Base-by-base conservation (phyloP, 805 yeast species). In the Candida methanosorbosa region DNA sequence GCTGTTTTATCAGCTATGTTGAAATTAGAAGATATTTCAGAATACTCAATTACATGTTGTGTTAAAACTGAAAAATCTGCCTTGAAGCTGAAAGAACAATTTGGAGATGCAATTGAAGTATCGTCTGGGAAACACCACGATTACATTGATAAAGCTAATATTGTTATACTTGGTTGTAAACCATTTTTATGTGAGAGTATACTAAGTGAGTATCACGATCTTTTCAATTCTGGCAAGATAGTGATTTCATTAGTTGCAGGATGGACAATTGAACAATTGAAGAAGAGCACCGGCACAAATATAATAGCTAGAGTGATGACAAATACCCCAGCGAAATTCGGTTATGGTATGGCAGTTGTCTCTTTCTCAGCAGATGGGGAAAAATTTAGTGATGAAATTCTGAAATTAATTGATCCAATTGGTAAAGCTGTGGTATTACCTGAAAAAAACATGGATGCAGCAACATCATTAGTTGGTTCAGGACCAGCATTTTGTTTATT, bases 381-480 rank as follows among this genome's bases (percentile, higher is more conserved):
- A 25, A 48, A 52, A 21, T 61, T 63, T 30, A 68, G 68, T 43
- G 48, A 42, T 24, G 70, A 69, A 1, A 76, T 67, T 42, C 61
- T 66, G 67, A 59, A 64, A 30, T 60, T 82, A 38, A 66, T 79
- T 23, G 62, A 69, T 30, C 76, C 85, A 24, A 77, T 81, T 36
- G 92, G 92, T 5, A 67, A 69, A 44, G 79, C 79, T 16, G 59
- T 75, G 38, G 75, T 72, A 45, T 61, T 83, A 29, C 90, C 88
- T 15, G 99, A 92, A 59, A 81, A 81, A 55, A 83, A 86, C 59
- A 87, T 90, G 87, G 97, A 92, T 54, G 95, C 90, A 4, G 94
- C 95, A 27, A 90, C 97, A 8, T 82, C 96, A 0, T 68, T 92
- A 32, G 86, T 92, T 37, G 98, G 98, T 2, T 85, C 96, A 2